Evolutionary conservation across 768 basidiomycete species (phyloP), one percentile per base, ranked within the genome.

Genomic region (Leucocoprinus leucothites): DNA sequence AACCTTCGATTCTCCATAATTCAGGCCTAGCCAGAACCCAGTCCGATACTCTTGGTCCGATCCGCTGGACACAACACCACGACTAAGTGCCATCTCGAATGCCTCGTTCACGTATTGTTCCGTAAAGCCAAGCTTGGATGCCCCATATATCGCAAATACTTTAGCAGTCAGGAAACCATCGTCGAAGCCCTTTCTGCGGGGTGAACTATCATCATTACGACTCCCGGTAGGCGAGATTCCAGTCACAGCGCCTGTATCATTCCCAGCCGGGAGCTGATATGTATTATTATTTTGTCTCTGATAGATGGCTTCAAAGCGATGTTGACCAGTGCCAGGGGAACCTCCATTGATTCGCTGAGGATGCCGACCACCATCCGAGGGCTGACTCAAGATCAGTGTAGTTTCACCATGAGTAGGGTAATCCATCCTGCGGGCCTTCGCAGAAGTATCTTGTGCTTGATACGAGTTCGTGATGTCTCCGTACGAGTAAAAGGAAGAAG

Each of bases 61-160:
- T 19, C 72, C 76, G 22, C 63, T 63, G 9, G 60, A 61, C 18
- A 79, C 63, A 16, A 71, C 67, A 19, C 55, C 59, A 9, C 70
- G 64, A 3, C 76, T 77, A 35, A 6, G 31, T 5, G 70, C 68
- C n/a, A 62, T 67, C 4, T 71, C 53, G 22, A 70, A 67, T 35
- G 71, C 75, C 57, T 87, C 84, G n/a, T 28, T 56, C n/a, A 87
- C 74, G 61, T 79, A 86, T 59, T 89, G 86, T 5, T 75, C 80
- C 16, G 67, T 66, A 63, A 87, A 89, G 0, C 86, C 87, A 1
- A 86, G 71, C 58, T 71, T 78, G 25, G 78, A 80, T 64, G 71
- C 69, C 19, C 72, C 72, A 43, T 74, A 66, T 8, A 67, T 61
- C 2, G 81, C 82, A 65, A 89, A 88, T 9, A 75, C 68, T 60